Evolutionary conservation across 768 basidiomycete species (phyloP), one percentile per base, ranked within the genome.

Genomic region (Xerocomus potaroensis): DNA sequence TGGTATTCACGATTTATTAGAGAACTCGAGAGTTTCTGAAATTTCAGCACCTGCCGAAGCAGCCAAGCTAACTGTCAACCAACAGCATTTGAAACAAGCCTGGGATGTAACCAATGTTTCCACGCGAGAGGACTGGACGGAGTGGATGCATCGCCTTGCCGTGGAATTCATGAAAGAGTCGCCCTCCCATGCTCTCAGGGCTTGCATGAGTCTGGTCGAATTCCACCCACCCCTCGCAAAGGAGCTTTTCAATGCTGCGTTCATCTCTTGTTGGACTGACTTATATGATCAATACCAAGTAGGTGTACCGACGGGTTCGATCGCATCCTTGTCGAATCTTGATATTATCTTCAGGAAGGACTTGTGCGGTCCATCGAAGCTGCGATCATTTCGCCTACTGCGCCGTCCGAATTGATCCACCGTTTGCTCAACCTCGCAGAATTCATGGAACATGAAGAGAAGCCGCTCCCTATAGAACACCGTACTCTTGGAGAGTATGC

Each of bases 391-490:
- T 87, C 91, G 4, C 71, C 76, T 14, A 77, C 71, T 8, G 83
- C 90, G 4, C 91, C 93, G 2, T 77, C 90, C 2, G 95, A 98
- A 38, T 75, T 98, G 23, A 87, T 95, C 16, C 91, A 96, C 62
- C 80, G 90, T 21, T 71, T 98, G 14, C 77, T 99, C 45, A 93
- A 93, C 65, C 77, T 98, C 21, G 93, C 93, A 4, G 96, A 99
- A 63, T 98, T 98, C 65, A 95, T 98, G 90, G 96, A 98, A 65
- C 95, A 97, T 56, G 94, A 98, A 67, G 96, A 98, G 60, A 95
- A 95, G 60, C 79, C 89, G 1, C 74, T 98, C 1, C 92, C 92
- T 2, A 96, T 98, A 50, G 92, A 96, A 57, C 85, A 93, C 56
- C 80, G 90, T 42, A 91, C 89, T 11, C 79, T 98, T 12, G 96